Base-by-base conservation (phyloP, 2,329 filamentous ascomycete genomes). In the Xylaria sp. region DNA sequence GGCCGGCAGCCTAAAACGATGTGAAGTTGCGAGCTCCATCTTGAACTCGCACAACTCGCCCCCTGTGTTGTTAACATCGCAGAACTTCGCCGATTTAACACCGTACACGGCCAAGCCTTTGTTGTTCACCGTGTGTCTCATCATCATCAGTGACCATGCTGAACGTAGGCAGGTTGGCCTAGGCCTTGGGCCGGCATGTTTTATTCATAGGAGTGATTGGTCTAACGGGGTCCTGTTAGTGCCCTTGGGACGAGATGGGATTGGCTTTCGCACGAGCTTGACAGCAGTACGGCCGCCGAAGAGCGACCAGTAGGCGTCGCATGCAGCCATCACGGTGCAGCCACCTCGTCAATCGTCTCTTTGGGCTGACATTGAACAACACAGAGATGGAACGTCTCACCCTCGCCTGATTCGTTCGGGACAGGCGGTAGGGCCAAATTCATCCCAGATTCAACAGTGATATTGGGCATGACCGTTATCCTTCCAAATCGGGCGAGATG, bases 401-500 rank as follows among this genome's bases (percentile, higher is more conserved):
- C 16, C 60, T 47, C 55, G 42, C 48, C 23, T 54, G 62, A 70
- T 70, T 65, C 59, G 66, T 66, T 51, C 62, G 53, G 48, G 65
- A 69, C 58, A 69, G 60, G 69, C 65, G 69, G 69, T 69, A 70
- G 59, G 1, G 59, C 47, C 42, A 47, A 50, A 13, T 42, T 40
- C 23, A 53, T 61, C 62, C 32, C 35, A 40, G 13, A 53, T 53
- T 60, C 55, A n/a, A 66, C 54, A 47, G 47, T 25, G 58, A 54
- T 63, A 63, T 65, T 69, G 66, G 66, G 65, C 66, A 66, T 61
- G 69, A 69, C 66, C 66, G 69, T 70, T 66, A 60, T 57, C 55
- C 23, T 68, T 59, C 66, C 62, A 9, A 54, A 65, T 65, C 29
- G 35, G 60, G 60, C 51, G 68, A 70, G 68, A 59, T 65, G 68